These are phyloP conservation scores for Dendrobium catenatum DNA, from an alignment of 106 monocot genomes.

Conservation along the genomic window DNA sequence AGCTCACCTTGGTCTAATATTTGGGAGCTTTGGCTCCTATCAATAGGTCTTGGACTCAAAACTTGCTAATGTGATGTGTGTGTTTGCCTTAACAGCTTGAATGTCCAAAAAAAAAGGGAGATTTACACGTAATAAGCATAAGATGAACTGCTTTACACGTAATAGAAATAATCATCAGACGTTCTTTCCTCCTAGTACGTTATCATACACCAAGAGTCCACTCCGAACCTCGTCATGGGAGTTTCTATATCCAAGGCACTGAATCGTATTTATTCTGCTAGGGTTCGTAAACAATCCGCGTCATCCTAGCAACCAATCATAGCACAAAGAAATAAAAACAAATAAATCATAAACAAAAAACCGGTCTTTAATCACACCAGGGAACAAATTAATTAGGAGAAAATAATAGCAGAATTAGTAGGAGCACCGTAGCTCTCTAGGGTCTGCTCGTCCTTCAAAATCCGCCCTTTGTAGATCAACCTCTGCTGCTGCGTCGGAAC, in stretches of 20 bases:
- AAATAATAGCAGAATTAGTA: neutral
- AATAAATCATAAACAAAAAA: neutral
- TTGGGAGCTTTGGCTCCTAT: too few species aligned
- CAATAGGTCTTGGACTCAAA: too few species aligned
- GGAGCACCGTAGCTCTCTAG: conserved; percentile 64
- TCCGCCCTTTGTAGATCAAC: conserved; percentile 84
- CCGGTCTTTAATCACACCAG: neutral
- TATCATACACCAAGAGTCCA: neutral
- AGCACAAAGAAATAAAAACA: neutral
- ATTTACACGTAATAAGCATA: neutral
- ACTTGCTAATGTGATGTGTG: too few species aligned
- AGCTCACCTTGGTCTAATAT: too few species aligned
- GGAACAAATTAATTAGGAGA: too few species aligned
- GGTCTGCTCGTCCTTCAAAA: conserved; percentile 86
- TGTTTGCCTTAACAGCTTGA: too few species aligned
- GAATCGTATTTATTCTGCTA: neutral
- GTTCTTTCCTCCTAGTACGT: neutral
- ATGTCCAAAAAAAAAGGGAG: too few species aligned
- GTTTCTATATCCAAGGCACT: neutral
- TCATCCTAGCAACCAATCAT: neutral
- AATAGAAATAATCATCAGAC: neutral
- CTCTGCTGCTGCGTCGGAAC: conserved; percentile 70
- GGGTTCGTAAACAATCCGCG: neutral
- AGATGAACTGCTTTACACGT: neutral
- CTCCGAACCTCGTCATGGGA: neutral